Conservation (phyloP, 345 rosid genomes). For the Camelina sativa region DNA sequence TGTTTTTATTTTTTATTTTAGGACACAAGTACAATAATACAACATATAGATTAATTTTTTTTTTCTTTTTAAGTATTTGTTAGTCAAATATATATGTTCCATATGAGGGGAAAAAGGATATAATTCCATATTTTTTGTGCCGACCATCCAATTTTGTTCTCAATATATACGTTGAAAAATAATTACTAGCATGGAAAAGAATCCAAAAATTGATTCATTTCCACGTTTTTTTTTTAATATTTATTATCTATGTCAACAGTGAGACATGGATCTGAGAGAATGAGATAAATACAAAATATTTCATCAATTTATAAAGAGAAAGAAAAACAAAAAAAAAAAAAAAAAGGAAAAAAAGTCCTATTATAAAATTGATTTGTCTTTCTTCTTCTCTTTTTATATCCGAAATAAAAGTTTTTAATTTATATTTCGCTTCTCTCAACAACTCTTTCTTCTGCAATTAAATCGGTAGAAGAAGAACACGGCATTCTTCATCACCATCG, state of each 20-base stretch:
- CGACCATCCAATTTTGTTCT: background rate
- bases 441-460: constrained; percentile 9
- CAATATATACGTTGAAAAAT: background rate
- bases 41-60: background rate
- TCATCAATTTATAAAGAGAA: background rate
- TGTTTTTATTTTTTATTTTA: too few relatives aligned
- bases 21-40: background rate
- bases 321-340: too few relatives aligned
- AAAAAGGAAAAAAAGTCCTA: background rate
- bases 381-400: background rate
- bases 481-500: too few relatives aligned
- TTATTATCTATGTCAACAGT: background rate
- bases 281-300: background rate
- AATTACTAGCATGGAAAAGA: background rate
- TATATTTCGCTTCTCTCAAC: background rate
- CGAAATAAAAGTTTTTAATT: background rate
- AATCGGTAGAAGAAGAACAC: constrained; percentile 1
- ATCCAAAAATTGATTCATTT: constrained; percentile 3
- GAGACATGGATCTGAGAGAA: background rate
- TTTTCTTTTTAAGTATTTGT: background rate
- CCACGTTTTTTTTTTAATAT: background rate
- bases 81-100: background rate
- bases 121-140: background rate
- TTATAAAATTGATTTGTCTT: background rate
- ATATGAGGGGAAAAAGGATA: background rate